Base-by-base conservation (phyloP, 2,329 filamentous ascomycete genomes). In the Fusarium chuoi region DNA sequence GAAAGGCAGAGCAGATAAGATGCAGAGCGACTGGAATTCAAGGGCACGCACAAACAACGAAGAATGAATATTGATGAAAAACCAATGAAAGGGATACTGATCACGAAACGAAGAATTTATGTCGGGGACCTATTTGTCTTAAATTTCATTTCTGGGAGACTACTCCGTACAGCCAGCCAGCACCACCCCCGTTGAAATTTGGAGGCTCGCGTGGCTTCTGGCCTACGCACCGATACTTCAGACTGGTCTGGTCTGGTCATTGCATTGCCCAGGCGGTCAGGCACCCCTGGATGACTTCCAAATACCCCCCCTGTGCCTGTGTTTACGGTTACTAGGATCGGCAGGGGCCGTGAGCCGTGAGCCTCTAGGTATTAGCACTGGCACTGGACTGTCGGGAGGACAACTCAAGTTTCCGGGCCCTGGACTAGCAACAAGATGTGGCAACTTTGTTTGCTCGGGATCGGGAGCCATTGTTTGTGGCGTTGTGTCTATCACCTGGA, bases 281-380 rank as follows among this genome's bases (percentile, higher is more conserved):
- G 12, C 48, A 75, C 72, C 72, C 72, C 72, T 75, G 72, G 72
- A 75, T 70, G 59, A 62, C 58, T 33, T 60, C 55, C 38, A 61
- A 63, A 64, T 39, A 62, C 59, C 63, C 75, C 75, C 75, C 75
- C 74, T 75, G 59, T 64, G 64, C 63, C 52, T 70, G 62, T 64
- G 58, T 65, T 74, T 71, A 44, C 65, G 58, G 75, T 71, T 73
- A 41, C 75, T 70, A 72, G 75, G 76, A 78, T 78, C 76, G 69
- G 76, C 76, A 78, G 75, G 76, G 76, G 76, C 73, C 71, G 68
- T 70, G 73, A 76, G 72, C 65, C 62, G 56, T 59, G 42, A 59
- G 56, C 71, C 64, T 73, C 65, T 68, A 48, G 49, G 46, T 49
- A 35, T 59, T 71, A 74, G 70, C 67, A 75, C 70, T 68, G 68